Conservation (phyloP, 169 alveolate species). For the Cryptosporidium parvum region DNA sequence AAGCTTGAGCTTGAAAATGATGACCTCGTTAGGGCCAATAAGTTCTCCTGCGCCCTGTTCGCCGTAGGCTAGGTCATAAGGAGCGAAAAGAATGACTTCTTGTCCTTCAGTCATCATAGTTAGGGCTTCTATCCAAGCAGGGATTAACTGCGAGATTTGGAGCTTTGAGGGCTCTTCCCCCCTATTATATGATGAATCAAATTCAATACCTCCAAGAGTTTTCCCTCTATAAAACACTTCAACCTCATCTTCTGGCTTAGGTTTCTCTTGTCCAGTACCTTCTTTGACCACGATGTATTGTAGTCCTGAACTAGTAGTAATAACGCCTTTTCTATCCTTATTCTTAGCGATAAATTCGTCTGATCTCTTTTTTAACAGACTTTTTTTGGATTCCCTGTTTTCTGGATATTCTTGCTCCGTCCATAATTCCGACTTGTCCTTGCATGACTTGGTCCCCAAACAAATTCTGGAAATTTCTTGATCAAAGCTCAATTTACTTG, state of each 20-base stretch:
- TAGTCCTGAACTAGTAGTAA: slow-evolving; percentile 39
- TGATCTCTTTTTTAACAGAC: slow-evolving; percentile 39
- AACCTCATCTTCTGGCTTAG: slow-evolving; percentile 39
- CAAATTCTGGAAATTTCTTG: slow-evolving; percentile 40
- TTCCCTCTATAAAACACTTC: slow-evolving; percentile 68
- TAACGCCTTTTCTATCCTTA: slow-evolving; percentile 33
- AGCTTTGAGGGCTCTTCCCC: slow-evolving; percentile 33
- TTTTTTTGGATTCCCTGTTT: slow-evolving; percentile 50
- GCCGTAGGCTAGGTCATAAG: slow-evolving; percentile 58
- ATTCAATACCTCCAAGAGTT: slow-evolving; percentile 66
- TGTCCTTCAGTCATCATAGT: slow-evolving; percentile 61
- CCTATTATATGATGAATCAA: slow-evolving; percentile 56
- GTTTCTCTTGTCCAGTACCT: slow-evolving; percentile 39
- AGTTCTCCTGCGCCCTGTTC: slow-evolving; percentile 63
- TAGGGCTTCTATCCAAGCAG: slow-evolving; percentile 70
- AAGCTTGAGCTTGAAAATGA: slow-evolving; percentile 49
- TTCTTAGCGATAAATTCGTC: slow-evolving; percentile 37
- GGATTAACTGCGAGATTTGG: slow-evolving; percentile 56
- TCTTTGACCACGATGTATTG: slow-evolving; percentile 38
- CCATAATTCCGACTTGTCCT: slow-evolving; percentile 36
- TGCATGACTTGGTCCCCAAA: slow-evolving; percentile 5
- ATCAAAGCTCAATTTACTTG: slow-evolving; percentile 5
- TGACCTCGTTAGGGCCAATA: slow-evolving; percentile 62
- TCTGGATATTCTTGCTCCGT: slow-evolving; percentile 46
- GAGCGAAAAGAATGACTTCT: slow-evolving; percentile 35